Evolutionary conservation across 169 alveolate genomes (phyloP).

Genomic region (Plasmodium billcollinsi): DNA sequence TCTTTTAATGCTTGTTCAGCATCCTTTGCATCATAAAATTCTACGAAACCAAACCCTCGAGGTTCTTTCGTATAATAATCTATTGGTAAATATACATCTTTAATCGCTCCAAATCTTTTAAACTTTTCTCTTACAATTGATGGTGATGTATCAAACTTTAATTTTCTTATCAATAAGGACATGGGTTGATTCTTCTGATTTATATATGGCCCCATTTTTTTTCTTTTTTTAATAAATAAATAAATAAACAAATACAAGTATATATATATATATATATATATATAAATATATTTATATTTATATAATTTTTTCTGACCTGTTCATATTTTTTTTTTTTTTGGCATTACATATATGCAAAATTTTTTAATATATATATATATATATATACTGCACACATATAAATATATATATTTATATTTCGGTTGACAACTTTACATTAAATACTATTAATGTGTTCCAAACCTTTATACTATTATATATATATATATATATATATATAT

Average conservation of each 20-base stretch:
- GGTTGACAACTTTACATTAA: no score
- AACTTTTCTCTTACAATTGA: slow-evolving; percentile 87
- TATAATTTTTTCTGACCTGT: not conserved
- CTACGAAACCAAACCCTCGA: slow-evolving; percentile 93
- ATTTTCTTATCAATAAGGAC: slow-evolving; percentile 87
- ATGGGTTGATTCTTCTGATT: slow-evolving; percentile 81
- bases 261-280: not conserved
- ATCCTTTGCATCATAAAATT: slow-evolving; percentile 86
- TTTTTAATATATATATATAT: not conserved
- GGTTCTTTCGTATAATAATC: slow-evolving; percentile 93
- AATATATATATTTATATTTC: not conserved
- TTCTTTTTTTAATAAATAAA: not conserved
- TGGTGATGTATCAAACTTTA: slow-evolving; percentile 89
- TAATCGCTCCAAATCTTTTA: slow-evolving; percentile 89
- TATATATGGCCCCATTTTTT: slow-evolving; percentile 64
- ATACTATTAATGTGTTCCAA: no score
- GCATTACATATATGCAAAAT: not conserved
- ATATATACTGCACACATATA: not conserved
- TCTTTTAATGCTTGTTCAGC: slow-evolving; percentile 89
- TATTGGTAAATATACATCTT: slow-evolving; percentile 94
- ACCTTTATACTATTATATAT: no score
- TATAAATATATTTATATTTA: not conserved
- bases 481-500: no score
- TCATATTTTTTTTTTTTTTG: not conserved
- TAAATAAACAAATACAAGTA: not conserved